Evolutionary conservation across 208 protist species (phyloP).

Genomic region (Acanthamoeba royreba): DNA sequence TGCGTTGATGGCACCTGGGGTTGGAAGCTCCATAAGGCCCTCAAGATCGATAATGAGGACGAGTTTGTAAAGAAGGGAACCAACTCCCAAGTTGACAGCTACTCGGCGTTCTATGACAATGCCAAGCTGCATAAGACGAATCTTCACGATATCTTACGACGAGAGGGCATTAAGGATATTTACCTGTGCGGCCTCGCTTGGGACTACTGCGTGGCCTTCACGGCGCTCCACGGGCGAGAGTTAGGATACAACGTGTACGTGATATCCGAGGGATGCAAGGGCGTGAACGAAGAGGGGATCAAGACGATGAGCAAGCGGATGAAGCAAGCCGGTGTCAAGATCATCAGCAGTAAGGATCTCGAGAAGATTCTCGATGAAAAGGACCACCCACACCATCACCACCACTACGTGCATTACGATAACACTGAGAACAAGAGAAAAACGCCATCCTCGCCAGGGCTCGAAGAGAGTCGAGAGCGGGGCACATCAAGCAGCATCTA

Average conservation of each 20-base stretch:
- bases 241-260: slow-evolving; percentile 59
- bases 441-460: too few relatives aligned
- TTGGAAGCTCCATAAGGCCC: neutral
- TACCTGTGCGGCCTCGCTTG: slow-evolving; percentile 54
- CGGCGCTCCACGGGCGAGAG: neutral
- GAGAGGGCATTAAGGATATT: slow-evolving; percentile 24
- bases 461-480: too few relatives aligned
- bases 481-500: too few relatives aligned
- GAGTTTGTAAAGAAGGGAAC: slow-evolving; percentile 52
- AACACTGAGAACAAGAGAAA: too few relatives aligned
- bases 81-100: slow-evolving; percentile 54
- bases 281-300: neutral
- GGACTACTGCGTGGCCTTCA: slow-evolving; percentile 63
- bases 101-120: slow-evolving; percentile 65
- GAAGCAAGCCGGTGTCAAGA: neutral
- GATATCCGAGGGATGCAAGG: slow-evolving; percentile 40
- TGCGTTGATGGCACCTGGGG: slow-evolving; percentile 1
- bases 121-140: slow-evolving; percentile 31
- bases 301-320: neutral
- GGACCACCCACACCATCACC: neutral
- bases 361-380: neutral
- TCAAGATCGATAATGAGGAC: neutral
- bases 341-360: neutral
- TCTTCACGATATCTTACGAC: slow-evolving; percentile 40
- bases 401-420: too few relatives aligned